Percentiles rank a stretch among this genome's conserved stretches.
Conservation (phyloP, 2,329 filamentous ascomycete genomes). For the Aspergillus uvarum region DNA sequence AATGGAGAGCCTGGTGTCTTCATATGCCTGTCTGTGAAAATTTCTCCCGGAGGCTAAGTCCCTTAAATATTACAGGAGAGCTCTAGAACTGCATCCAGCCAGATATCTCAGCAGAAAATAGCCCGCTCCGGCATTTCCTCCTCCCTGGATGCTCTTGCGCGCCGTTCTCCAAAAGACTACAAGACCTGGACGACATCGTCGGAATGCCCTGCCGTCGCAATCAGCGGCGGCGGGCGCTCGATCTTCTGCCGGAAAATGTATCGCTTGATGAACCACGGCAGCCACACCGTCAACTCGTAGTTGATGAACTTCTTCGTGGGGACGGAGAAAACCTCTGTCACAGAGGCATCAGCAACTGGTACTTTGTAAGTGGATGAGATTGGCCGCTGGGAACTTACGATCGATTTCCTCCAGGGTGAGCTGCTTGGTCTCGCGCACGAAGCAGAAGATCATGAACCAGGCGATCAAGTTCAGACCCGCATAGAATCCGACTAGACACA, state of each 20-base stretch:
- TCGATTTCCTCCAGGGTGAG: conserved; percentile 42
- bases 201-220: conserved; percentile 13
- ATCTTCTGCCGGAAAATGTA: conserved; percentile 53
- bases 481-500: conserved; percentile 36
- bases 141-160: too few species aligned
- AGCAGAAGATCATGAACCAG: conserved; percentile 63
- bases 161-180: not conserved
- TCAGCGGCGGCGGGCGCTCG: conserved; percentile 24
- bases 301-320: conserved; percentile 55
- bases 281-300: conserved; percentile 55
- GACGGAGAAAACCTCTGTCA: conserved; percentile 55
- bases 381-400: conserved; percentile 15
- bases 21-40: too few species aligned
- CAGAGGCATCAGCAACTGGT: too few species aligned
- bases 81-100: too few species aligned
- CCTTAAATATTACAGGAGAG: too few species aligned
- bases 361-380: too few species aligned
- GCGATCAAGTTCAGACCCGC: conserved; percentile 59
- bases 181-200: not conserved
- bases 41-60: too few species aligned
- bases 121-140: too few species aligned
- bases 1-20: too few species aligned
- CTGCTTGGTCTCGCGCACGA: conserved; percentile 55
- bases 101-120: too few species aligned
- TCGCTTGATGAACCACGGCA: conserved; percentile 61